Conservation (phyloP, 225 moss, liverwort and hornwort genomes). For the Anthoceros angustus region DNA sequence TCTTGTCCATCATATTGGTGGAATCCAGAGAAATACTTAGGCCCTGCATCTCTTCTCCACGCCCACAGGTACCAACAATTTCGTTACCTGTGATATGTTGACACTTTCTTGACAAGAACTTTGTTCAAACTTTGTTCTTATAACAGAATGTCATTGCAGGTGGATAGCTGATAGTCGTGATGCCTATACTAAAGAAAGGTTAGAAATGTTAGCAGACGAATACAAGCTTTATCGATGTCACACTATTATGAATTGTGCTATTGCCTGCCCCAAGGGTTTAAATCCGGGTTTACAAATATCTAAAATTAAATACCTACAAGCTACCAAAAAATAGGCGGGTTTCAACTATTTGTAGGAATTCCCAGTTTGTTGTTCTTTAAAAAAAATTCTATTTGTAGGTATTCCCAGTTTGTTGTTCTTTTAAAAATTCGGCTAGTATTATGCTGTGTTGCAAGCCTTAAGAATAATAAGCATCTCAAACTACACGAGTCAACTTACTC, state of each 20-base stretch:
- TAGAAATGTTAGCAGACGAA: constrained; percentile 68
- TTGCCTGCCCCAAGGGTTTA: constrained; percentile 66
- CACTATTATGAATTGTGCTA: constrained; percentile 91
- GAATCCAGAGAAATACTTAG: constrained; percentile 91
- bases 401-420: too few relatives aligned
- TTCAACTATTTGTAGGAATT: too few relatives aligned
- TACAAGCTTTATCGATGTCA: constrained; percentile 94
- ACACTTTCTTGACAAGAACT: neutral
- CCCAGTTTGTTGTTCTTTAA: too few relatives aligned
- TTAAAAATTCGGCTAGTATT: too few relatives aligned
- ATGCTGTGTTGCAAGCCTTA: too few relatives aligned
- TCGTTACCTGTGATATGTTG: neutral
- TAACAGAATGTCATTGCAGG: constrained; percentile 25
- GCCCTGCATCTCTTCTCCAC: constrained; percentile 78
- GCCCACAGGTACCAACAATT: constrained; percentile 49
- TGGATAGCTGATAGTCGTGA: constrained; percentile 90
- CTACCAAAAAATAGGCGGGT: neutral
- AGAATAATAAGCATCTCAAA: too few relatives aligned
- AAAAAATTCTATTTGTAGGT: too few relatives aligned
- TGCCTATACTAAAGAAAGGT: constrained; percentile 70
- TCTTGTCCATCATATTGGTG: constrained; percentile 98
- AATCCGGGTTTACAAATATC: constrained; percentile 82
- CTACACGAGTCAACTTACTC: too few relatives aligned
- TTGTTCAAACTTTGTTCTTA: neutral
- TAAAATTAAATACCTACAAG: constrained; percentile 40